These are phyloP conservation scores for Vitis vinifera DNA, from an alignment of 164 flowering plant genomes.

Conservation along the genomic window ASM3070453v1 NC_081817.1:4133501-4134000, in stretches of 20 bases:
- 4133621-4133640: constrained; percentile 17
- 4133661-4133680: constrained; percentile 16
- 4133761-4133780: neutral
- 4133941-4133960: constrained; percentile 7
- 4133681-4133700: constrained; percentile 7
- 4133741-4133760: constrained; percentile 4
- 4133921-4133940: constrained; percentile 1
- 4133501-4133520: too few species aligned
- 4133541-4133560: constrained; percentile 2
- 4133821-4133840: constrained; percentile 8
- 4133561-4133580: constrained; percentile 8
- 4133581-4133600: constrained; percentile 21
- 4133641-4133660: constrained; percentile 11
- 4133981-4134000: constrained; percentile 11
- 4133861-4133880: constrained; percentile 5
- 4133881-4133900: constrained; percentile 1
- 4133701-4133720: constrained; percentile 8
- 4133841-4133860: constrained; percentile 17
- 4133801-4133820: constrained; percentile 1
- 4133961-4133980: constrained; percentile 7
- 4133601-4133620: constrained; percentile 24
- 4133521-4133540: too few species aligned
- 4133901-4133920: neutral
- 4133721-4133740: constrained; percentile 9
- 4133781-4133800: constrained; percentile 10